A percentile compares a stretch with the other conserved stretches of the same genome.
phyloP scores from a whole-genome alignment of 208 protist species.

The Acanthamoeba triangularis region DNA sequence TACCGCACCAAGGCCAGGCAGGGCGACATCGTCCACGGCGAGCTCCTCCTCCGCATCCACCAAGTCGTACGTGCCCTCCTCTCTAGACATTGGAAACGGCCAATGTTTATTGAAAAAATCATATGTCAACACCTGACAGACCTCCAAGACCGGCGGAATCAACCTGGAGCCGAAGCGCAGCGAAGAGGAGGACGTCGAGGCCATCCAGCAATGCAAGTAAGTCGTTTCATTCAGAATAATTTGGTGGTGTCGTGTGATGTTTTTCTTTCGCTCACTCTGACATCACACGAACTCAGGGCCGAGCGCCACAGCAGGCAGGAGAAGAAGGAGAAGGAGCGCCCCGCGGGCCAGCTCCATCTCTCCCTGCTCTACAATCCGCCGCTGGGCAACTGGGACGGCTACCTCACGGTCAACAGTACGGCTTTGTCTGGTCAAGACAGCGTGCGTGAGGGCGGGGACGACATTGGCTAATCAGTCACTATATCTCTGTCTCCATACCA shows the following conservation, averaged over 20 bases:
- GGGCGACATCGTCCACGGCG: slow-evolving; percentile 25
- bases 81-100: no score
- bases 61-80: background rate
- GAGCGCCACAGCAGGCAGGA: background rate
- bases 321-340: slow-evolving; percentile 20
- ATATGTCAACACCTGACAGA: background rate
- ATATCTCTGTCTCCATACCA: background rate
- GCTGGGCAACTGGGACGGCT: slow-evolving; percentile 43
- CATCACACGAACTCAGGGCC: background rate
- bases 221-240: no score
- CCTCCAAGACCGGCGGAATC: background rate
- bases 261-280: no score
- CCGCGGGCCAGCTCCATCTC: slow-evolving; percentile 6
- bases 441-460: no score
- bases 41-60: slow-evolving; percentile 4
- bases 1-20: slow-evolving; percentile 33
- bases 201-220: background rate
- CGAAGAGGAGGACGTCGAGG: background rate
- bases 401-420: slow-evolving; percentile 2
- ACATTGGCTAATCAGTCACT: background rate
- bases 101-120: no score
- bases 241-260: no score
- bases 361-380: slow-evolving; percentile 18
- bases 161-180: background rate
- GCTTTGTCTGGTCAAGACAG: no score